Evolutionary conservation across 306 rosid genomes (phyloP).

Genomic region (Vigna trinervia): DNA sequence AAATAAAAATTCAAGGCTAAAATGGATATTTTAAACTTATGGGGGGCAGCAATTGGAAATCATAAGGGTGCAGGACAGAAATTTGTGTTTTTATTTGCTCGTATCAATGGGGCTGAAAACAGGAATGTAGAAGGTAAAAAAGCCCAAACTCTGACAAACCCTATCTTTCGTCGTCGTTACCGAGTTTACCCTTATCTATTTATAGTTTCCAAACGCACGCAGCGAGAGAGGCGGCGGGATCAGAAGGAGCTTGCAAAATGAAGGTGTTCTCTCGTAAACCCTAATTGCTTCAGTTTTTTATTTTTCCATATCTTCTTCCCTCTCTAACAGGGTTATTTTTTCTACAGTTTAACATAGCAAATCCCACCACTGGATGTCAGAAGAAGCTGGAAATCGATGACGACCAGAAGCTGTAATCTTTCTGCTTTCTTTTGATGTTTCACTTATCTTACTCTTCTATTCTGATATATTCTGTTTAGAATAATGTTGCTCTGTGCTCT

Average conservation of each 20-base stretch:
- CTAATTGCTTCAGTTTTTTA: not conserved
- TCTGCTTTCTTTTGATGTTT: not conserved
- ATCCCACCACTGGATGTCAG: conserved; percentile 1
- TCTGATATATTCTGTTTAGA: not conserved
- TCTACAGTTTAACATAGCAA: too few relatives aligned
- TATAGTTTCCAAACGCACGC: not conserved
- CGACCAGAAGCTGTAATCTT: conserved; percentile 45
- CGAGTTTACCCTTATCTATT: not conserved
- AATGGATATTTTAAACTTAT: too few relatives aligned
- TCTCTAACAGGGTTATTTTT: too few relatives aligned
- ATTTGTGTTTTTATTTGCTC: not conserved
- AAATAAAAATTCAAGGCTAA: too few relatives aligned
- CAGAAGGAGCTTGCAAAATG: too few relatives aligned
- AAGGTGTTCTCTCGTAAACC: not conserved
- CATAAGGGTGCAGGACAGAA: too few relatives aligned
- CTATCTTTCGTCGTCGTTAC: not conserved
- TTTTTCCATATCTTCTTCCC: too few relatives aligned
- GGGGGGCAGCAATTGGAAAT: too few relatives aligned
- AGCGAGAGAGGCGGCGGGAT: too few relatives aligned
- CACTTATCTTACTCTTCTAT: not conserved
- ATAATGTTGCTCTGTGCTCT: not conserved
- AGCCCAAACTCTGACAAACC: conserved; percentile 24
- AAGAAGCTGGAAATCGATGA: not conserved
- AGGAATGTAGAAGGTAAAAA: conserved; percentile 25
- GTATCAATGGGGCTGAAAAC: conserved; percentile 3